phyloP scores from a whole-genome alignment of 371 early-diverging fungal species.

The Actinomortierella ambigua region DNA sequence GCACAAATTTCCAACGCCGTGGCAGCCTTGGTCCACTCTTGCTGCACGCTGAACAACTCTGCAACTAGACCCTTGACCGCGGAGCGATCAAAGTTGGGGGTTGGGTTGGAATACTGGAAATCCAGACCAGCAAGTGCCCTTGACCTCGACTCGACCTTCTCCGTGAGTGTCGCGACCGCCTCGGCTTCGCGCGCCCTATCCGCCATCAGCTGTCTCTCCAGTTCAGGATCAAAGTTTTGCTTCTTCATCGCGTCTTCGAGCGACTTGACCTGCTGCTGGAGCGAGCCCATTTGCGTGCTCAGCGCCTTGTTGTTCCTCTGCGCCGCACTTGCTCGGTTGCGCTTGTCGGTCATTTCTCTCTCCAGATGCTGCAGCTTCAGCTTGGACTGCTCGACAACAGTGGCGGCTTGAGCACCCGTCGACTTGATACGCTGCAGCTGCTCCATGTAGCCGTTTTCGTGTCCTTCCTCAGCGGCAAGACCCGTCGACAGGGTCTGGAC shows the following conservation, averaged over 20 bases:
- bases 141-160: slow-evolving; percentile 55
- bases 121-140: slow-evolving; percentile 63
- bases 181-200: slow-evolving; percentile 24
- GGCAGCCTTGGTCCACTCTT: slow-evolving; percentile 62
- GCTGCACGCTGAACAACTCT: slow-evolving; percentile 77
- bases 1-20: slow-evolving; percentile 94
- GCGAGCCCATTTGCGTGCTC: slow-evolving; percentile 9
- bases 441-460: slow-evolving; percentile 93
- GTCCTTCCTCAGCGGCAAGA: slow-evolving; percentile 86
- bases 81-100: slow-evolving; percentile 85
- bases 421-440: slow-evolving; percentile 74
- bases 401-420: slow-evolving; percentile 33
- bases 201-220: slow-evolving; percentile 19
- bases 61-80: slow-evolving; percentile 94
- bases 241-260: slow-evolving; percentile 35
- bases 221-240: slow-evolving; percentile 19
- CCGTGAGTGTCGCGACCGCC: slow-evolving; percentile 12
- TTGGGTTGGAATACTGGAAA: slow-evolving; percentile 73
- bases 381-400: slow-evolving; percentile 42
- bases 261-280: slow-evolving; percentile 24
- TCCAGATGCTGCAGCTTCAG: slow-evolving; percentile 39
- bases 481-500: slow-evolving; percentile 94
- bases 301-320: slow-evolving; percentile 30
- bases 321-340: slow-evolving; percentile 15
- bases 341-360: slow-evolving; percentile 22